Conservation (phyloP, 73 alveolate species). For the Blepharisma japonicum region DNA sequence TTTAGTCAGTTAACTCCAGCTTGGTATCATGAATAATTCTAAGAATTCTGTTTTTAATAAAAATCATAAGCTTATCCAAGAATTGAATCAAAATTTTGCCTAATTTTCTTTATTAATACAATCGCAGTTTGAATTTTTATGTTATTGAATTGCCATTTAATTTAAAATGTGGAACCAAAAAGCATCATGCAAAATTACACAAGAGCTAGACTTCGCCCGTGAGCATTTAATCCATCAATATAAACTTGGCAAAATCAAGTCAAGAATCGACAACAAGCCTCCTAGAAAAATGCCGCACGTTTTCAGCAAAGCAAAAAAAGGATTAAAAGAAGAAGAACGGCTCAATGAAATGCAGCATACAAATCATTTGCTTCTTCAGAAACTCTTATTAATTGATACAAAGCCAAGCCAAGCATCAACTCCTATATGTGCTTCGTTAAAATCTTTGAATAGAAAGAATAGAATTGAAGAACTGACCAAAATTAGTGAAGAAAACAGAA, state of each 20-base stretch:
- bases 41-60: no score
- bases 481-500: conserved; percentile 5
- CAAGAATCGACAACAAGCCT: conserved; percentile 20
- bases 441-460: neutral
- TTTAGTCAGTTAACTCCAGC: neutral
- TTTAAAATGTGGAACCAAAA: conserved; percentile 1
- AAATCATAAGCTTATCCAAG: no score
- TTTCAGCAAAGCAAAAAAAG: neutral
- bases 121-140: no score
- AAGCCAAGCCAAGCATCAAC: neutral
- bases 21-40: neutral
- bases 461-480: conserved; percentile 1
- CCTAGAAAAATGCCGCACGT: conserved; percentile 2
- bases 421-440: neutral
- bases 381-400: neutral
- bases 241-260: neutral
- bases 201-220: neutral
- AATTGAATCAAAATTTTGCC: no score
- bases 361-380: neutral
- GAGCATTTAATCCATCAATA: neutral
- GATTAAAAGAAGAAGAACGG: neutral
- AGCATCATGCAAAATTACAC: neutral
- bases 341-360: neutral
- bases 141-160: no score
- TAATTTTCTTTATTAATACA: no score